A percentile compares a stretch with the other conserved stretches of the same genome.
Evolutionary conservation across 2,329 filamentous ascomycete species (phyloP).

Genomic region (Aspergillus felis): DNA sequence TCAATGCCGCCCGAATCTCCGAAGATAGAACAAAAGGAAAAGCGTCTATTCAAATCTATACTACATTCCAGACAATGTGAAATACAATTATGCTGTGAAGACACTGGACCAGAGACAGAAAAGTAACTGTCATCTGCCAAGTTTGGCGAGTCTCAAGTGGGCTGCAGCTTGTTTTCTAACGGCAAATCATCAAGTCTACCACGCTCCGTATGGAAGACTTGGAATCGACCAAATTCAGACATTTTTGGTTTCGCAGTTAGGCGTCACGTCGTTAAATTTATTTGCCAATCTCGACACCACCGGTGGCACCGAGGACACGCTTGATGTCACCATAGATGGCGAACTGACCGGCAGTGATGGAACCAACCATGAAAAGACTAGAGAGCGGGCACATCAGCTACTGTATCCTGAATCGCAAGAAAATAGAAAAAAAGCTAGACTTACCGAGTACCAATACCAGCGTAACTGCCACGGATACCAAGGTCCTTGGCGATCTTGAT

Average conservation of each 20-base stretch:
- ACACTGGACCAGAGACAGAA: background rate
- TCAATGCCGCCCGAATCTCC: background rate
- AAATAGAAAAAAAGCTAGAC: slow-evolving; percentile 11
- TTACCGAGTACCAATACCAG: slow-evolving; percentile 71
- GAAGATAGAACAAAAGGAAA: background rate
- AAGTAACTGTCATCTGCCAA: background rate
- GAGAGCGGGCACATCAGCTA: background rate
- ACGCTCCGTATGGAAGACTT: background rate
- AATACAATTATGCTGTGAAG: background rate
- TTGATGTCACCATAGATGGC: slow-evolving; percentile 81
- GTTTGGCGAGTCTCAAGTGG: background rate
- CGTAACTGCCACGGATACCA: slow-evolving; percentile 71
- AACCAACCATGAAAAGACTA: slow-evolving; percentile 52
- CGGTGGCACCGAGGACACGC: slow-evolving; percentile 65
- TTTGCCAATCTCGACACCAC: slow-evolving; percentile 68
- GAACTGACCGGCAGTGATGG: slow-evolving; percentile 75
- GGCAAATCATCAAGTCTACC: background rate
- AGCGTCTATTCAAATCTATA: background rate
- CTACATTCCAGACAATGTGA: background rate
- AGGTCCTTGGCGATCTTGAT: slow-evolving; percentile 88
- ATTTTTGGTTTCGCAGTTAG: background rate
- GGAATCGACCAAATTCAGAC: background rate
- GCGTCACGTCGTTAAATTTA: slow-evolving; percentile 24
- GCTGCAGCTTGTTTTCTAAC: background rate
- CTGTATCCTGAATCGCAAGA: background rate